Evolutionary conservation across 768 basidiomycete species (phyloP).

Genomic region (Rhodotorula diobovata): DNA sequence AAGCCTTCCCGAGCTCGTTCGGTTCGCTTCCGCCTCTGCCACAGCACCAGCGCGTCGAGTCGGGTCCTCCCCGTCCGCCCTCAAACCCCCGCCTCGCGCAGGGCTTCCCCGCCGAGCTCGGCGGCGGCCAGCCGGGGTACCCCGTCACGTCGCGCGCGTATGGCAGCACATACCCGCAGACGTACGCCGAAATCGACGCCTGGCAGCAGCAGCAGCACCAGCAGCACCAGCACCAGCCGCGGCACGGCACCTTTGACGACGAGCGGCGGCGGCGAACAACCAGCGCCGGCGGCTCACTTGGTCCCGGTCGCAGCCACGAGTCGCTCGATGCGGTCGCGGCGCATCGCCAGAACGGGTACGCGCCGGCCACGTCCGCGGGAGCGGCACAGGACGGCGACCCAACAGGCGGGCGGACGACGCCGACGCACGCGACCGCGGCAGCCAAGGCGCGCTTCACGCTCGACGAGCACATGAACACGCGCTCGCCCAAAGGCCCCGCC

Average conservation of each 20-base stretch:
- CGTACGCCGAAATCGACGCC: background rate
- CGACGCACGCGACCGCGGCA: constrained; percentile 5
- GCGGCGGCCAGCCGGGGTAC: background rate
- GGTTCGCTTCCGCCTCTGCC: constrained; percentile 22
- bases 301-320: background rate
- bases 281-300: constrained; percentile 9
- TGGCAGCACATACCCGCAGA: background rate
- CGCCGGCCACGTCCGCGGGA: background rate
- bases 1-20: background rate
- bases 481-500: constrained; percentile 20
- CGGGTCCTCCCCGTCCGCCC: constrained; percentile 2
- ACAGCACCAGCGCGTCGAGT: background rate
- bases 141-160: background rate
- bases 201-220: background rate
- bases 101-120: background rate
- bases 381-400: background rate
- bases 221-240: background rate
- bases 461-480: constrained; percentile 33
- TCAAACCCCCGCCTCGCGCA: constrained; percentile 20
- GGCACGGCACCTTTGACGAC: constrained; percentile 8
- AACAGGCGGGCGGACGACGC: constrained; percentile 16
- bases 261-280: constrained; percentile 21
- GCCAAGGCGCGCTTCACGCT: constrained; percentile 25
- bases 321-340: constrained; percentile 20
- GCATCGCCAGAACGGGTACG: constrained; percentile 3